Base-by-base conservation (phyloP, 176 grass and related monocot species). In the Hyparrhenia diplandra region DNA sequence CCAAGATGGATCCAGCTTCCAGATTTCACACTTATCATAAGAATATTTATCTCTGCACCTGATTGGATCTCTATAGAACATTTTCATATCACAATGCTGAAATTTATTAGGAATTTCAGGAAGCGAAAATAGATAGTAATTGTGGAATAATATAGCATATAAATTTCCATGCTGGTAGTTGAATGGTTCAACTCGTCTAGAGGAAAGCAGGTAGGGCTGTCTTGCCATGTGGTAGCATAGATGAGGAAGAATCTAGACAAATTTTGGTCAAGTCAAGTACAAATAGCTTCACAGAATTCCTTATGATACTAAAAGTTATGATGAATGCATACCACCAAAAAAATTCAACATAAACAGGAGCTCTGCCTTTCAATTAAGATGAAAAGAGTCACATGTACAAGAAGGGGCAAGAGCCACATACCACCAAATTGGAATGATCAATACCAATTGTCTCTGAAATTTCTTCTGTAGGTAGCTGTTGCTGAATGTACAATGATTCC, bases 61-160 rank as follows among this genome's bases (percentile, higher is more conserved):
- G 17, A 54, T 6, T 63, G 3, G 21, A 55, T 58, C 34, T 21
- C 7, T 57, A 42, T 9, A 76, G 12, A 40, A 43, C 63, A 52
- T 76, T 43, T 55, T 39, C 13, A 77, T 62, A 25, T 30, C 70
- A 81, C 63, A 68, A 8, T 40, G 18, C 2, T 77, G 37, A 62
- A 63, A 12, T 76, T 68, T 57, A 69, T 30, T 41, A 70, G 35
- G 51, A 64, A 61, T n/a, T 69, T 49, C 13, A 8, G 42, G 46
- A 63, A 24, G 36, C 16, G 17, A 67, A 31, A 69, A 40, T 41
- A 87, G n/a, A 51, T 1, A 87, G 23, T 54, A 69, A 82, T 76
- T 10, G 39, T 71, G n/a, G 10, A 49, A 74, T 24, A 31, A 67
- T 73, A 34, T 73, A 34, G 7, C 34, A 57, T 32, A 66, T 17